A percentile compares a stretch with the other conserved stretches of the same genome.
Evolutionary conservation across 768 basidiomycete genomes (phyloP).

Genomic region (Mycena galopus): DNA sequence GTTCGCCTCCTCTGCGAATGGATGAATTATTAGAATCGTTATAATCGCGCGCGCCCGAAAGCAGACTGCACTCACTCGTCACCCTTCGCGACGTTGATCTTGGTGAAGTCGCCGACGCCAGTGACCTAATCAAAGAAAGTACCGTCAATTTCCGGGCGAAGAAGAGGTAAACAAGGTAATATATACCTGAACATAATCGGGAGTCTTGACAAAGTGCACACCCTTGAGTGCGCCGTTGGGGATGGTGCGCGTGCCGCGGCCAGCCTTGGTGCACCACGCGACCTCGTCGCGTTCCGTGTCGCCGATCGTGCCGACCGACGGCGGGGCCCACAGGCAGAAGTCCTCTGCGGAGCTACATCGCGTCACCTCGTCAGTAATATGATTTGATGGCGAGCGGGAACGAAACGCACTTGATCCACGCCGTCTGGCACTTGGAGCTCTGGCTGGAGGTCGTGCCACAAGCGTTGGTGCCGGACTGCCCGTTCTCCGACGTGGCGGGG

Average conservation of each 20-base stretch:
- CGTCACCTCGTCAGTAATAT: neutral
- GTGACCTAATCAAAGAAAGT: slow-evolving; percentile 43
- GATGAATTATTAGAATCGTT: neutral
- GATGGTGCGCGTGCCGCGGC: slow-evolving; percentile 80
- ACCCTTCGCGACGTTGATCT: slow-evolving; percentile 63
- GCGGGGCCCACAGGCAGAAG: slow-evolving; percentile 80
- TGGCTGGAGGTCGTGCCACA: slow-evolving; percentile 73
- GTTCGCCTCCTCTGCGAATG: slow-evolving; percentile 69
- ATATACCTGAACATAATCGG: slow-evolving; percentile 70
- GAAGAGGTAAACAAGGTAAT: slow-evolving; percentile 48
- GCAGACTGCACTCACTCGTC: slow-evolving; percentile 31
- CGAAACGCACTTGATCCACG: slow-evolving; percentile 69
- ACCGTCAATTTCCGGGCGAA: slow-evolving; percentile 32
- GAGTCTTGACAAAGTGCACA: slow-evolving; percentile 77
- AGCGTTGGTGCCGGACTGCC: slow-evolving; percentile 74
- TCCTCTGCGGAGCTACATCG: slow-evolving; percentile 66
- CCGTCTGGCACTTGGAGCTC: slow-evolving; percentile 77
- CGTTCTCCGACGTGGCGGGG: slow-evolving; percentile 66
- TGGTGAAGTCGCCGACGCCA: slow-evolving; percentile 79
- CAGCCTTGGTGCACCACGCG: slow-evolving; percentile 82
- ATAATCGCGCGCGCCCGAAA: neutral
- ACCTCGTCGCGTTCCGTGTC: slow-evolving; percentile 78
- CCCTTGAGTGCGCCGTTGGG: slow-evolving; percentile 75
- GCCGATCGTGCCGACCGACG: slow-evolving; percentile 64
- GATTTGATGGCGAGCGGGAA: slow-evolving; percentile 28